Evolutionary conservation across 441 rosid species (phyloP), one percentile per base, ranked within the genome.

Genomic region (Gossypium trilobum): DNA sequence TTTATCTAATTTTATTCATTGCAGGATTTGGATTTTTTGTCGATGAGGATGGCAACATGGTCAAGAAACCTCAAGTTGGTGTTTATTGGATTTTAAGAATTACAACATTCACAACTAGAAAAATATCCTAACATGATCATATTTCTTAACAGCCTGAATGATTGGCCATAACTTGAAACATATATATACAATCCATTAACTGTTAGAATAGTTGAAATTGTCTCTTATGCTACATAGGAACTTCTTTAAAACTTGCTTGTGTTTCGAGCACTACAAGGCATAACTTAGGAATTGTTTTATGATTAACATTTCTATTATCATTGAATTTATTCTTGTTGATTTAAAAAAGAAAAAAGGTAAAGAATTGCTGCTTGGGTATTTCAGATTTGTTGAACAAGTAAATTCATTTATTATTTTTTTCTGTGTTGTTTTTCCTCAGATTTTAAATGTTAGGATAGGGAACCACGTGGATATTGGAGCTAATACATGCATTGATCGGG

Each of bases 21-120:
- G 23, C 88, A 89, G 93, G 95, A 64, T 91, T 87, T 75, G 93
- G 97, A 16, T 89, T 91, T 79, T 87, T 78, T 31, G 79, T 88
- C 68, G 86, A 87, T 81, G 89, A 84, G 57, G 68, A 85, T 29
- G 95, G 92, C 68, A 82, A 73, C 80, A 81, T 91, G 85, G 36
- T 85, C 73, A 91, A 89, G 82, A 88, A 89, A 70, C 92, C 95
- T 77, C 93, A 91, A 78, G 93, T 88, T 73, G 42, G 85, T 80
- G 29, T 19, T 16, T 25, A 16, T 66, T 36, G n/a, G 23, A 54
- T 4, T 74, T 64, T 8, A 39, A 17, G 19, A 7, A 17, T 9
- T 72, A 13, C 25, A 19, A 16, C 51, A 70, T 44, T 70, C 1
- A 1, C 13, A 46, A 51, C 59, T 52, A 50, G 7, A 16, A 14